Conservation (phyloP, 2,329 filamentous ascomycete species). For the Colletotrichum sp. region DNA sequence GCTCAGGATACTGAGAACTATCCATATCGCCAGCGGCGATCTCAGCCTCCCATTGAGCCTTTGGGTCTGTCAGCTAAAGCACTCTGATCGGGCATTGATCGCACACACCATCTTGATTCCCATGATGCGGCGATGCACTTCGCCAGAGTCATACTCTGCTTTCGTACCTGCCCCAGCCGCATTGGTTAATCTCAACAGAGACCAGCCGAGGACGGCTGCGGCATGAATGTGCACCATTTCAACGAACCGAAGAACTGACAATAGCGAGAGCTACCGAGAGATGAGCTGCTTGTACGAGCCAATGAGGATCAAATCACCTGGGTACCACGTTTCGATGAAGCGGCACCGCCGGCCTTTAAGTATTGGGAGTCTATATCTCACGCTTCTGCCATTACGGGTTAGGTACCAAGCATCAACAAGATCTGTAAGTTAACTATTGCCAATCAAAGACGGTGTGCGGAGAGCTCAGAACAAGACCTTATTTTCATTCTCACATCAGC, state of each 20-base stretch:
- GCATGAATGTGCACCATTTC: slow-evolving; percentile 24
- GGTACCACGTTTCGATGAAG: neutral
- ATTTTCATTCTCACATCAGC: neutral
- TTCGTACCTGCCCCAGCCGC: slow-evolving; percentile 27
- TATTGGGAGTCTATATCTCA: neutral
- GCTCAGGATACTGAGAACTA: slow-evolving; percentile 38
- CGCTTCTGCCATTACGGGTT: neutral
- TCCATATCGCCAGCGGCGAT: slow-evolving; percentile 36
- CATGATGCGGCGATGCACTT: slow-evolving; percentile 26
- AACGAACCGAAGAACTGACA: neutral
- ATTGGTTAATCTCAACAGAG: slow-evolving; percentile 21
- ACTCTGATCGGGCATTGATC: neutral
- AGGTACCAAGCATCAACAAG: neutral
- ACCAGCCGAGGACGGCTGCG: slow-evolving; percentile 22
- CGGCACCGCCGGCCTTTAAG: neutral
- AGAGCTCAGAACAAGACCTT: neutral
- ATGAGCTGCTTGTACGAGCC: neutral
- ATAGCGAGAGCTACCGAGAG: neutral
- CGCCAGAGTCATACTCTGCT: slow-evolving; percentile 24
- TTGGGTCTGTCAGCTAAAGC: slow-evolving; percentile 5
- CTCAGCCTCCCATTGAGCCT: slow-evolving; percentile 37
- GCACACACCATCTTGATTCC: slow-evolving; percentile 26
- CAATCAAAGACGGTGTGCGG: neutral
- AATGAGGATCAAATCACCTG: neutral
- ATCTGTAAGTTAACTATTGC: neutral